Conservation (phyloP, 2,329 filamentous ascomycete genomes). For the Bimuria novae-zelandiae region DNA sequence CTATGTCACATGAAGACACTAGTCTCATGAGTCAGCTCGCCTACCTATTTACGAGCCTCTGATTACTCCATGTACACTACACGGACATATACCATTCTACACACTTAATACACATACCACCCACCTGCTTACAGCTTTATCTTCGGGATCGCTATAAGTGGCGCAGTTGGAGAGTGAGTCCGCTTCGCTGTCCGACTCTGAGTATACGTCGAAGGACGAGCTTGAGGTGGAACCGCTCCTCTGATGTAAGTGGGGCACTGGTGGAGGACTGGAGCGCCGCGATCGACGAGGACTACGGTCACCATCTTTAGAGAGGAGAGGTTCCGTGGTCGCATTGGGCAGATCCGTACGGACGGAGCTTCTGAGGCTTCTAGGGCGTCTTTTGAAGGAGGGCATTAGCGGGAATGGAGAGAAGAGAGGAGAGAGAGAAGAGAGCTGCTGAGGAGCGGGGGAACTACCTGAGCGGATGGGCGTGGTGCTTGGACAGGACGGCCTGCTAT, state of each 20-base stretch:
- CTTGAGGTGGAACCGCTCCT: conserved; percentile 9
- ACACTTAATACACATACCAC: too few species aligned
- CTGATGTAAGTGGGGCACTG: conserved; percentile 3
- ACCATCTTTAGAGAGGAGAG: neutral
- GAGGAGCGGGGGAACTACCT: too few species aligned
- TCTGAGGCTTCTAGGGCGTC: neutral
- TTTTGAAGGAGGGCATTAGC: neutral
- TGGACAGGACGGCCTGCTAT: conserved; percentile 6
- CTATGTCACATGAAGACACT: too few species aligned
- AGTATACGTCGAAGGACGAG: conserved; percentile 13
- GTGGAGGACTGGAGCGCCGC: conserved; percentile 5
- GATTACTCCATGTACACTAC: too few species aligned
- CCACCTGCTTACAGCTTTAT: too few species aligned
- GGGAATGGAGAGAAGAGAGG: neutral
- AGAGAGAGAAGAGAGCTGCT: conserved; percentile 9
- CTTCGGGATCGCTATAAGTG: conserved; percentile 12
- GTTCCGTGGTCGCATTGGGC: conserved; percentile 1
- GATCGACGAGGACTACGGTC: neutral
- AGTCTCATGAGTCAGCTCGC: too few species aligned
- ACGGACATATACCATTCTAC: too few species aligned
- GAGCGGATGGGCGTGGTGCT: conserved; percentile 1
- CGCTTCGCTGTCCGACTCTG: conserved; percentile 15
- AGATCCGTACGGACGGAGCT: neutral
- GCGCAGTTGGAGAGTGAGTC: neutral
- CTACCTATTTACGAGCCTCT: too few species aligned